These are phyloP conservation scores for Cordyceps cicadae DNA, from an alignment of 2,329 filamentous ascomycete genomes.

Conservation along the genomic window DNA sequence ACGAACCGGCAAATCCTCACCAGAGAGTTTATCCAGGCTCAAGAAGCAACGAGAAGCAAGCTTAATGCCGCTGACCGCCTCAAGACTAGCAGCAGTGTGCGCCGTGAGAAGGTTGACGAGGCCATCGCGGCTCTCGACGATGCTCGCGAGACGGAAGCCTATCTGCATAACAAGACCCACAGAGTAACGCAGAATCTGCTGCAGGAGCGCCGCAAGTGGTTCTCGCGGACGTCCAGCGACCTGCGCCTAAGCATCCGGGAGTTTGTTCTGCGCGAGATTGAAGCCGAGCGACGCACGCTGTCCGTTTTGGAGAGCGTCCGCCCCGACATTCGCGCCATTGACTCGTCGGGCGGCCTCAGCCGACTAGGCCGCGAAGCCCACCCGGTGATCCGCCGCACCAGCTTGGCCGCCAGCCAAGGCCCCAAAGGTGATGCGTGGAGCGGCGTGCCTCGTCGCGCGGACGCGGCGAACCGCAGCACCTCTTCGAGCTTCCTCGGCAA, in stretches of 20 bases:
- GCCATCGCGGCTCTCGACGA: constrained; percentile 88
- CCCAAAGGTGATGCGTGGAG: constrained; percentile 99
- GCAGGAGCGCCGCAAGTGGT: constrained; percentile 85
- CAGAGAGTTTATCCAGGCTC: constrained; percentile 84
- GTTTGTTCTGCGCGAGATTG: constrained; percentile 89
- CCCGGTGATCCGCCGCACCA: constrained; percentile 63
- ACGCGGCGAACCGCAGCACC: constrained; percentile 69
- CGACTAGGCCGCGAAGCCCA: constrained; percentile 83
- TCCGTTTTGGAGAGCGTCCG: constrained; percentile 89
- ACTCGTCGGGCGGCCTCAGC: constrained; percentile 80
- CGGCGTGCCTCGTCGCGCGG: constrained; percentile 75
- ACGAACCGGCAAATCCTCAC: constrained; percentile 96
- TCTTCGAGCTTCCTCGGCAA: constrained; percentile 63
- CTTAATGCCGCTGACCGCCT: constrained; percentile 80
- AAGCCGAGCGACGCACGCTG: constrained; percentile 84
- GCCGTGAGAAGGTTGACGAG: constrained; percentile 93
- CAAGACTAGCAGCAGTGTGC: constrained; percentile 77
- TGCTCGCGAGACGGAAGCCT: constrained; percentile 70
- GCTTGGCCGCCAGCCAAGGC: constrained; percentile 79
- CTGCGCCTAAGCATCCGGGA: constrained; percentile 77
- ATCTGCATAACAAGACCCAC: constrained; percentile 76
- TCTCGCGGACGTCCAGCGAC: constrained; percentile 75
- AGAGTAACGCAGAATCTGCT: constrained; percentile 84
- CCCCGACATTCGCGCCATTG: constrained; percentile 87
- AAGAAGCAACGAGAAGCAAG: constrained; percentile 75